These are phyloP conservation scores for Ajuga reptans DNA, from an alignment of 305 asterid species.

Conservation along the genomic window DNA sequence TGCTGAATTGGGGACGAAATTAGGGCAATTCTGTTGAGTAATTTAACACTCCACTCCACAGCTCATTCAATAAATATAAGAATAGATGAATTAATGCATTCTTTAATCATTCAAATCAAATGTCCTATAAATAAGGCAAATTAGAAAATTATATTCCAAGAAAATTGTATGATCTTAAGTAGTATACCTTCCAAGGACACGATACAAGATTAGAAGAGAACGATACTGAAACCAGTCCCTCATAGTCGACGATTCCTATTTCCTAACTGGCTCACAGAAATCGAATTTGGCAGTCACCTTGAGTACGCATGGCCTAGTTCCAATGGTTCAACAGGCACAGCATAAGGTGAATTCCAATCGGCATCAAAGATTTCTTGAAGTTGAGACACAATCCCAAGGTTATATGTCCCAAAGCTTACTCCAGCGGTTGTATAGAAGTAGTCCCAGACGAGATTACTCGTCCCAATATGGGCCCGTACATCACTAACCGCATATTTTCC, in stretches of 20 bases:
- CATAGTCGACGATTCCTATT: not conserved
- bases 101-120: too few species aligned
- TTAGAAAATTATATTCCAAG: too few species aligned
- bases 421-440: slow-evolving; percentile 74
- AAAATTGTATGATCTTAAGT: too few species aligned
- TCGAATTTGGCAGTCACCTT: slow-evolving; percentile 21
- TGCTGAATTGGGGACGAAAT: not conserved
- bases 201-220: not conserved
- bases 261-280: not conserved
- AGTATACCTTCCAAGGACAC: too few species aligned
- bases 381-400: slow-evolving; percentile 53
- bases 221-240: not conserved
- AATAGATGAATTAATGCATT: too few species aligned
- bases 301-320: slow-evolving; percentile 40
- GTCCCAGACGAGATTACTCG: slow-evolving; percentile 82
- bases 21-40: not conserved
- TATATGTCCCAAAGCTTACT: slow-evolving; percentile 71
- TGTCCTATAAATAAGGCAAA: too few species aligned
- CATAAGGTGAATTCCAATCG: slow-evolving; percentile 80
- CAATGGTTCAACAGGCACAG: slow-evolving; percentile 46
- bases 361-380: slow-evolving; percentile 75
- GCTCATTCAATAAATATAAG: too few species aligned
- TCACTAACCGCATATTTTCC: slow-evolving; percentile 83
- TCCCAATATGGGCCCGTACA: slow-evolving; percentile 67
- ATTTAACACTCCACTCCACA: not conserved